Conservation (phyloP, 345 rosid species). For the Turritis glabra region DNA sequence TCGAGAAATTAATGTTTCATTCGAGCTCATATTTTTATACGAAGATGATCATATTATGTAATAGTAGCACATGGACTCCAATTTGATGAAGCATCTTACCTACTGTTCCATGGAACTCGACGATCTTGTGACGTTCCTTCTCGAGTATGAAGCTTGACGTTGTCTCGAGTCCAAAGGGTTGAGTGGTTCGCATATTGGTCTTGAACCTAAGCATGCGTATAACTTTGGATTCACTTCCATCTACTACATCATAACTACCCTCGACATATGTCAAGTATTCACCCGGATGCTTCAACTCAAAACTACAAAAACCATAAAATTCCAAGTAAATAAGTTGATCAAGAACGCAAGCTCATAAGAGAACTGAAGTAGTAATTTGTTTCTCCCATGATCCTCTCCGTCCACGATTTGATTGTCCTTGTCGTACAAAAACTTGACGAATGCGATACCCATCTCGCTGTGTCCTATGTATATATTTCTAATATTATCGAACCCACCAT, state of each 20-base stretch:
- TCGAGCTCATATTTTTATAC: background rate
- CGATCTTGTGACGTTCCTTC: background rate
- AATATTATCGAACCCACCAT: background rate
- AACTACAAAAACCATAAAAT: background rate
- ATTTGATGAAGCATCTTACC: conserved; percentile 8
- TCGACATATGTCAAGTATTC: conserved; percentile 2
- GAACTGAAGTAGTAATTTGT: background rate
- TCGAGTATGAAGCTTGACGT: background rate
- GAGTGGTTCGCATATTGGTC: background rate
- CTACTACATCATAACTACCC: background rate
- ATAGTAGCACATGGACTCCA: conserved; percentile 16
- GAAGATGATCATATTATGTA: background rate
- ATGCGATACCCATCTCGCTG: background rate
- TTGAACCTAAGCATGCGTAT: conserved; percentile 13
- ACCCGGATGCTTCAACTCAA: background rate
- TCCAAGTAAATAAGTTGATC: background rate
- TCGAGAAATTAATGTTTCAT: background rate
- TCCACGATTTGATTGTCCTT: background rate
- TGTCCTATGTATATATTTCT: background rate
- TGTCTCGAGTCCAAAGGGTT: background rate
- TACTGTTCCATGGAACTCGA: conserved; percentile 15
- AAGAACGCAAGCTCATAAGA: background rate
- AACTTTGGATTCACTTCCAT: background rate
- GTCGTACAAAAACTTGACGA: background rate
- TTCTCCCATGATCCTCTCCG: conserved; percentile 11